A percentile compares a stretch with the other conserved stretches of the same genome.
Evolutionary conservation across 2,329 filamentous ascomycete genomes (phyloP).

Genomic region (Cordyceps tenuipes): DNA sequence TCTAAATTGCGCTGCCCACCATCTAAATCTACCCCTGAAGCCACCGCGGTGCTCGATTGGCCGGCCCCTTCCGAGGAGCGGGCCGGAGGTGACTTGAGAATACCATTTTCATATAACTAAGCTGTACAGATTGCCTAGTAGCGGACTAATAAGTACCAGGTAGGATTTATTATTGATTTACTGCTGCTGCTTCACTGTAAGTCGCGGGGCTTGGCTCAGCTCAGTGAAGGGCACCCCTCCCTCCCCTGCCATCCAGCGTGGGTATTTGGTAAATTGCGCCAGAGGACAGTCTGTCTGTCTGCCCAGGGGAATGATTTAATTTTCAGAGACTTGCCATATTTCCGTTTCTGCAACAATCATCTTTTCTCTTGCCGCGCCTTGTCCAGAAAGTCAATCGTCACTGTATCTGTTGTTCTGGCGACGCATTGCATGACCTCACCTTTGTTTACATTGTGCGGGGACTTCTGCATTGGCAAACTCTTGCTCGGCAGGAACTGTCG

Average conservation of each 20-base stretch:
- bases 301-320: neutral
- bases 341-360: neutral
- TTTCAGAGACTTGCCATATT: neutral
- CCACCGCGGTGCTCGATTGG: neutral
- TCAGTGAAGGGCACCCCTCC: too few species aligned
- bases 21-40: neutral
- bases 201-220: neutral
- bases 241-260: too few species aligned
- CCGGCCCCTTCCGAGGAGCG: neutral
- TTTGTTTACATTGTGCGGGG: slow-evolving; percentile 10
- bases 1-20: neutral
- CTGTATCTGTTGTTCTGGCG: neutral
- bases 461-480: neutral
- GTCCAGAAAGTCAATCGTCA: neutral
- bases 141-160: too few species aligned
- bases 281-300: neutral
- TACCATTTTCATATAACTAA: too few species aligned
- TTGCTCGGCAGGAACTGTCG: neutral
- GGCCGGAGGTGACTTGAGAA: neutral
- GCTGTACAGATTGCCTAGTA: too few species aligned
- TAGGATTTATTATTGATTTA: too few species aligned
- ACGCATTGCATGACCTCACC: neutral
- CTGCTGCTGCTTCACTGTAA: neutral
- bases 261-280: too few species aligned
- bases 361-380: neutral